phyloP scores from a whole-genome alignment of 768 basidiomycete genomes.

The Lanmaoa pseudosensibilis region DNA sequence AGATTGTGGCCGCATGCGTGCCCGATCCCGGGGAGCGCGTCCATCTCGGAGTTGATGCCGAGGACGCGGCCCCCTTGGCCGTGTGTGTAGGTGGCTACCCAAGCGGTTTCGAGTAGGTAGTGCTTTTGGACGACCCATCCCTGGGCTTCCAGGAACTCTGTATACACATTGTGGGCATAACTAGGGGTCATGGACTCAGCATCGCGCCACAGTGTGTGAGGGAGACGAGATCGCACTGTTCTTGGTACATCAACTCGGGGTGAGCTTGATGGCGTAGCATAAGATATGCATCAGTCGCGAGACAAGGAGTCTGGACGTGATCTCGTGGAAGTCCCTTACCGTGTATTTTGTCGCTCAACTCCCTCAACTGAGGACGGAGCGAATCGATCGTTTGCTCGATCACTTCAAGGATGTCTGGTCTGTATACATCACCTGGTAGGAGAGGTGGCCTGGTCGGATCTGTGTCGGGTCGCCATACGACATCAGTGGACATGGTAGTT shows the following conservation, averaged over 20 bases:
- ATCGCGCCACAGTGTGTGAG: background rate
- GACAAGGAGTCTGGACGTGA: background rate
- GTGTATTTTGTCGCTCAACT: conserved; percentile 72
- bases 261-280: conserved; percentile 45
- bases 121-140: conserved; percentile 66
- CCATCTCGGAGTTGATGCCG: conserved; percentile 80
- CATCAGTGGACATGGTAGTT: conserved; percentile 17
- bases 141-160: conserved; percentile 61
- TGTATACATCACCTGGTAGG: conserved; percentile 41
- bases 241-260: conserved; percentile 69
- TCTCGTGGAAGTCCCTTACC: conserved; percentile 35
- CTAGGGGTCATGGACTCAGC: conserved; percentile 34
- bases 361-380: conserved; percentile 55
- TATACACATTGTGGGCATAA: conserved; percentile 69
- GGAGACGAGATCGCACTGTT: conserved; percentile 45
- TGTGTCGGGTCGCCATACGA: conserved; percentile 44
- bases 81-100: conserved; percentile 69
- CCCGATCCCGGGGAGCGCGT: conserved; percentile 57
- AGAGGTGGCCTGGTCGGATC: conserved; percentile 24
- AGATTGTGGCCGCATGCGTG: conserved; percentile 85
- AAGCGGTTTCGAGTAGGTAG: conserved; percentile 69
- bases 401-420: conserved; percentile 58
- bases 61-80: conserved; percentile 68
- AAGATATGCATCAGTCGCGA: conserved; percentile 2
- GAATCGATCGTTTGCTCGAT: conserved; percentile 57